phyloP scores from a whole-genome alignment of 106 monocot species.

The Allium sativum region DNA sequence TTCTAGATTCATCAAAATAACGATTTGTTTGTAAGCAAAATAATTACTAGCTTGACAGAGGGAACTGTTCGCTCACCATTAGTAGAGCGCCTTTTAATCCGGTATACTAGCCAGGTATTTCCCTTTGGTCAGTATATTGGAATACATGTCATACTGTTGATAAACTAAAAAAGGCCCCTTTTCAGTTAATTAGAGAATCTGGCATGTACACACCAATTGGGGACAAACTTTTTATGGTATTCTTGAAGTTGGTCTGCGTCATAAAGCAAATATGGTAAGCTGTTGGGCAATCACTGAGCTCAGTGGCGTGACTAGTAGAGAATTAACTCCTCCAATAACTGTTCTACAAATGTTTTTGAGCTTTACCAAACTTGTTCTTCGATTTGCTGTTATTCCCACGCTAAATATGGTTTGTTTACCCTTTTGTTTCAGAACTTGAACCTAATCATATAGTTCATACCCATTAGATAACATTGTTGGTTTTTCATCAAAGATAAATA shows the following conservation, averaged over 20 bases:
- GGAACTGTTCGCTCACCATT: conserved; percentile 92
- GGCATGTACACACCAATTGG: conserved; percentile 58
- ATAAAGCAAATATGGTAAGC: conserved; percentile 99
- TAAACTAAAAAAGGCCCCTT: conserved; percentile 1
- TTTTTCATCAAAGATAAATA: too few relatives aligned
- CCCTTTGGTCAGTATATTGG: neutral
- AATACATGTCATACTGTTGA: neutral
- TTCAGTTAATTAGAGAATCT: conserved; percentile 81
- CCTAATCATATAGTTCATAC: too few relatives aligned
- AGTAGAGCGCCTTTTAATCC: conserved; percentile 88
- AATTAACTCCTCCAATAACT: conserved; percentile 93
- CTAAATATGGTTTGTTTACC: conserved; percentile 70
- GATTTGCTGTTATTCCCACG: conserved; percentile 96
- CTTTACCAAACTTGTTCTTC: conserved; percentile 96
- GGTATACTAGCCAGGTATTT: conserved; percentile 85
- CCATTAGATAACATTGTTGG: too few relatives aligned
- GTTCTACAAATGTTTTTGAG: conserved; percentile 95
- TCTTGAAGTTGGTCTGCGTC: conserved; percentile 87
- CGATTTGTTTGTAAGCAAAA: conserved; percentile 89
- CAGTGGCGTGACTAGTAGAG: conserved; percentile 79
- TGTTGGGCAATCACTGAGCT: conserved; percentile 92
- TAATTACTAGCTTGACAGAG: conserved; percentile 82
- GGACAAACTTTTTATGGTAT: conserved; percentile 82
- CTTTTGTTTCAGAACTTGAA: neutral
- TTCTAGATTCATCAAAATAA: conserved; percentile 92